Conservation (phyloP, 768 basidiomycete genomes). For the Podaxis sp. region DNA sequence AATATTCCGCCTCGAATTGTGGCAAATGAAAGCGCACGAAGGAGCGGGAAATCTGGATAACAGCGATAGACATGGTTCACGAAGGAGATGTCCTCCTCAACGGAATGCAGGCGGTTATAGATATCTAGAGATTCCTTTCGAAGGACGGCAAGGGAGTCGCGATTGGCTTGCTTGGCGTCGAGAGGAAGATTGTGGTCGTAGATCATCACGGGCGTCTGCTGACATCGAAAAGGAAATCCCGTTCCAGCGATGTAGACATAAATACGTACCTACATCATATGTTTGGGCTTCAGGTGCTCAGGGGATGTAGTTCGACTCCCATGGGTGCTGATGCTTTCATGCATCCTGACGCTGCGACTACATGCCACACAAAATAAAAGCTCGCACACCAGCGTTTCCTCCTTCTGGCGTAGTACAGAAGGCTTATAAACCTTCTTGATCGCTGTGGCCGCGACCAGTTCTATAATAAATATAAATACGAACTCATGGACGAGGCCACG, state of each 20-base stretch:
- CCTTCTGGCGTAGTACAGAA: too few species aligned
- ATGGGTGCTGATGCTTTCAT: too few species aligned
- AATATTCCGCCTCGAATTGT: background rate
- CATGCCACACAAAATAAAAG: too few species aligned
- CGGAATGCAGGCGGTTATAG: conserved; percentile 87
- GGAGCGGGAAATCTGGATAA: conserved; percentile 46
- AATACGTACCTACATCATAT: too few species aligned
- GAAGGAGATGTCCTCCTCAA: conserved; percentile 73
- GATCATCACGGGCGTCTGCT: too few species aligned
- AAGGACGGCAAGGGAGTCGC: conserved; percentile 44
- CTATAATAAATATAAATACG: background rate
- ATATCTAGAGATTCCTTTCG: conserved; percentile 73
- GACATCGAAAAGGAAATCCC: too few species aligned
- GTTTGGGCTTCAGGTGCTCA: too few species aligned
- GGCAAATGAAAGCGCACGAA: conserved; percentile 37
- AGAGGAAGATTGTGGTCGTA: background rate
- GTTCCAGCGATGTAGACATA: too few species aligned
- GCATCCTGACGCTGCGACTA: conserved; percentile 25
- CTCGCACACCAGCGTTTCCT: too few species aligned
- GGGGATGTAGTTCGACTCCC: too few species aligned
- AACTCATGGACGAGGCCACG: background rate
- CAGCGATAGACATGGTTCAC: conserved; percentile 49
- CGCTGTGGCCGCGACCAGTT: background rate
- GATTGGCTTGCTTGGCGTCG: background rate
- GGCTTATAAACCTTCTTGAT: background rate